Evolutionary conservation across 768 basidiomycete species (phyloP), one percentile per base, ranked within the genome.

Genomic region (Sistotremastrum niveocremeum): DNA sequence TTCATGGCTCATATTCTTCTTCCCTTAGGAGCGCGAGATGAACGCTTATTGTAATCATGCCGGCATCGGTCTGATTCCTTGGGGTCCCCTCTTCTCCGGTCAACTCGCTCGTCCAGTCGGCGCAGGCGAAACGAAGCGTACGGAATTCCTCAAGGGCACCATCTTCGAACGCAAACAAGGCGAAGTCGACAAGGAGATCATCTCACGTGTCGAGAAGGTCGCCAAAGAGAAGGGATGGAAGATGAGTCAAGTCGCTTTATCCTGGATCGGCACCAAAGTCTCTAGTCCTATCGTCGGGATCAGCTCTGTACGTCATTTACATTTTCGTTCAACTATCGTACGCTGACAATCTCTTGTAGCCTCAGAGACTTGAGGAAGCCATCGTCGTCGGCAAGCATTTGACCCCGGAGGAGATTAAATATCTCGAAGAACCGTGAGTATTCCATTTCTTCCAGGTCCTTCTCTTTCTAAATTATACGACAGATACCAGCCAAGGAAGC

Each of bases 11-110:
- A 12, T 28, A 41, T 35, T 8, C 11, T 4, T 34, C 3, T 51
- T 4, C 34, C 8, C 9, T 5, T 44, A 71, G 72, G 71, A 73
- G 45, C 60, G 64, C 1, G 69, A 70, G 47, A 67, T 70, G 69
- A 54, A 64, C 12, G 54, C 61, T 3, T 72, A 70, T 54, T 72
- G 69, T 54, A 61, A 65, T 12, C 63, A 61, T 48, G 65, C 69
- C 31, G 75, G 75, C 30, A 71, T 77, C 33, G 73, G 73, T 0
- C 55, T 70, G 30, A 73, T 79, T 33, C 72, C 75, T 0, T 76
- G 71, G 67, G 57, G 64, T 0, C 71, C 74, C 1, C 63, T 78
- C 11, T 52, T 57, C 28, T 48, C 48, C 5, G 72, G 72, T 4
- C 36, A 53, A 31, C 66, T 73, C 5, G 61, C 67, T 0, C 64